These are phyloP conservation scores for Aspergillus flavus DNA, from an alignment of 2,329 filamentous ascomycete genomes.

Conservation along the genomic window DNA sequence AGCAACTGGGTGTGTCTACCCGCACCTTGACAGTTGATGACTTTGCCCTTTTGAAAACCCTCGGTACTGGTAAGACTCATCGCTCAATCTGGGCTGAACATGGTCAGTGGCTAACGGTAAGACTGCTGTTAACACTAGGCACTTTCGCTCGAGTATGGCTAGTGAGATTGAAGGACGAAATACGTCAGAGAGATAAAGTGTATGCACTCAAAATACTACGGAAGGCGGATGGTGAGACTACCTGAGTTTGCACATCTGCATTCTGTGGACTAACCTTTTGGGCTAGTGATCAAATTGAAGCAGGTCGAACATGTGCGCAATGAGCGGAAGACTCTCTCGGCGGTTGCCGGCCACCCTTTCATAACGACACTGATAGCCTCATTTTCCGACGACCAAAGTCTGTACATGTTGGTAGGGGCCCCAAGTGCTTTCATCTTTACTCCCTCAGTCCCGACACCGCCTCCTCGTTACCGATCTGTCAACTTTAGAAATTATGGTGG, in stretches of 20 bases:
- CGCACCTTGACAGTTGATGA: conserved; percentile 44
- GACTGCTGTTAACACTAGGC: conserved; percentile 36
- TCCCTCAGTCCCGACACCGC: background rate
- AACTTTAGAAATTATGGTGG: background rate
- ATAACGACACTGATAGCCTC: conserved; percentile 67
- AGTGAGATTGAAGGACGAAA: conserved; percentile 43
- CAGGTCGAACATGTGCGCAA: conserved; percentile 70
- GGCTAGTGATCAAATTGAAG: conserved; percentile 60
- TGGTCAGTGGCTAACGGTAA: conserved; percentile 17
- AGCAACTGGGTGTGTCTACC: conserved; percentile 41
- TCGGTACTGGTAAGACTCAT: conserved; percentile 49
- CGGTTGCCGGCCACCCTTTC: conserved; percentile 66
- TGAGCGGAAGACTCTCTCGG: conserved; percentile 64
- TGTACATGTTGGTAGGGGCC: conserved; percentile 54
- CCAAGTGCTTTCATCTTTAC: background rate
- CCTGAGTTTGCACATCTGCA: background rate
- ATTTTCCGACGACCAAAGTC: conserved; percentile 63
- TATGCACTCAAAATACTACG: conserved; percentile 55
- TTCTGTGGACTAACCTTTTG: background rate
- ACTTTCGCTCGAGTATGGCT: conserved; percentile 57
- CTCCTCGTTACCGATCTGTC: background rate
- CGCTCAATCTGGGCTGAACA: conserved; percentile 7
- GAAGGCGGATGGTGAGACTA: conserved; percentile 50
- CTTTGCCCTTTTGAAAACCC: conserved; percentile 51
- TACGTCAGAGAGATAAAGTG: conserved; percentile 40